Base-by-base conservation (phyloP, 148 eudicot genomes). In the Fagopyrum tataricum region DNA sequence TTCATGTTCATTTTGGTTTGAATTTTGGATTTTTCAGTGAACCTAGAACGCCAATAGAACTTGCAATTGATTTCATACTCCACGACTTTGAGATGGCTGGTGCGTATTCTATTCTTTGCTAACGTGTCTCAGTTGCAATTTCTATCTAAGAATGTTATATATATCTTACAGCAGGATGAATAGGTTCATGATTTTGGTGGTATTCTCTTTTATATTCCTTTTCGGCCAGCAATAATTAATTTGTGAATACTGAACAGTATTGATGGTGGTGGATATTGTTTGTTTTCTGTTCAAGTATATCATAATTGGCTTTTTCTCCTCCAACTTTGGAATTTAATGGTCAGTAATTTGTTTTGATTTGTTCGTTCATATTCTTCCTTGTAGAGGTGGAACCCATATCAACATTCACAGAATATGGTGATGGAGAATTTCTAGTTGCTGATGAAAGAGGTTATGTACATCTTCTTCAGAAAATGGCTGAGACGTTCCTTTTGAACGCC, bases 31-130 rank as follows among this genome's bases (percentile, higher is more conserved):
- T 62, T 70, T 73, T 9, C 84, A 92, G 97, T n/a, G 70, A 58
- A 8, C 91, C 97, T 11, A 87, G 84, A 82, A 88, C 91, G 41
- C 97, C 97, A 3, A 92, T 92, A 7, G 97, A 92, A 77, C 81
- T 92, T 79, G 97, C 97, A 31, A 90, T 92, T 76, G 97, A 92
- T 80, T 92, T 92, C 84, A 90, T 92, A 70, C 97, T 92, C 18
- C 96, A 92, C 77, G 97, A 92, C 80, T 92, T 92, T 78, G 97
- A 92, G 81, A 92, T 92, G 97, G 96, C 97, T 70, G 97, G 97
- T 92, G 24, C 39, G 77, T 85, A 72, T 71, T 43, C 55, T 18
- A 13, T 26, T 26, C 75, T 11, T 18, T 43, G 9, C 6, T 20
- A 0, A 43, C 7, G 8, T 47, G 51, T 12, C 51, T 48, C 53